Conservation (phyloP, 805 yeast genomes). For the Barnettozyma wickerhamii region DNA sequence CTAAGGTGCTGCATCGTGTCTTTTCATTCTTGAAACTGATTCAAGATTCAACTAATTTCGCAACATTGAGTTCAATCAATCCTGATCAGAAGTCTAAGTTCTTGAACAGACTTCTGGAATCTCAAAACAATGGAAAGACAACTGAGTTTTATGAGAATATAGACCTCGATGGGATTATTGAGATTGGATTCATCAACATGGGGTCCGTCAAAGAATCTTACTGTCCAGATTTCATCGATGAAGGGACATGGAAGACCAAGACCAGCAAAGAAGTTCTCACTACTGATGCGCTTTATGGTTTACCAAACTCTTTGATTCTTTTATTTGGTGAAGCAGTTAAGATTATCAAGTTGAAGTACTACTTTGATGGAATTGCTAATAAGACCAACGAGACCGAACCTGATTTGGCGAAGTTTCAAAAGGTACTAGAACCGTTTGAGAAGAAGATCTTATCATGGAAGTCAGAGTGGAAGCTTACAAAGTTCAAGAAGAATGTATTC, state of each 20-base stretch:
- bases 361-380: conserved; percentile 26
- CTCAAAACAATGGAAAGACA: conserved; percentile 21
- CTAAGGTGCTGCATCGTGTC: conserved; percentile 71
- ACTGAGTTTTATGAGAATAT: conserved; percentile 37
- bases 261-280: conserved; percentile 49
- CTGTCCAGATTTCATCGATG: conserved; percentile 38
- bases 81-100: conserved; percentile 12
- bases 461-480: conserved; percentile 64
- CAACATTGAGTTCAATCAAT: conserved; percentile 14
- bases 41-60: conserved; percentile 55
- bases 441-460: conserved; percentile 58
- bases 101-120: conserved; percentile 10
- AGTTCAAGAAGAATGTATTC: conserved; percentile 25
- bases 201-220: conserved; percentile 17
- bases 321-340: conserved; percentile 71
- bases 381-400: conserved; percentile 5
- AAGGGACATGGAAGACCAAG: conserved; percentile 27
- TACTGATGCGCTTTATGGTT: conserved; percentile 77
- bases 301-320: conserved; percentile 74
- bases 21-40: conserved; percentile 69
- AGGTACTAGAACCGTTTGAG: conserved; percentile 35
- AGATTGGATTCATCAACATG: conserved; percentile 32
- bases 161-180: conserved; percentile 42
- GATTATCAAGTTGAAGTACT: conserved; percentile 57
- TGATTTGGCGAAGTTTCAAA: conserved; percentile 18